Base-by-base conservation (phyloP, 1,284 basidiomycete genomes). In the Cryptococcus sp. region DNA sequence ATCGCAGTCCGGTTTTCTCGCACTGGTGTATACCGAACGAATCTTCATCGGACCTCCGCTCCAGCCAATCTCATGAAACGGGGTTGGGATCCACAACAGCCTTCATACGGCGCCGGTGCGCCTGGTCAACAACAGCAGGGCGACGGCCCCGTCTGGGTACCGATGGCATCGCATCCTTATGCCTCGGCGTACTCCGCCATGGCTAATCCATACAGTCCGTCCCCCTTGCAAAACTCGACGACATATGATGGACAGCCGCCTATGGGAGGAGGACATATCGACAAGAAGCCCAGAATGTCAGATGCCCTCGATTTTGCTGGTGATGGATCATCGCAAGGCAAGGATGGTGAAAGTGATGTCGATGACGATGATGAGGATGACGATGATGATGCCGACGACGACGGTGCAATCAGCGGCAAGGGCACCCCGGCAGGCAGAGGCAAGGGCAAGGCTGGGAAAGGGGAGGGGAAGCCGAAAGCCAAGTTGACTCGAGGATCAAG, bases 401-500 rank as follows among this genome's bases (percentile, higher is more conserved):
- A 59, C 47, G 45, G 62, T 25, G 48, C 62, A 41, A 35, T 55
- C 27, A 54, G 54, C 39, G 56, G 57, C 13, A 67, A 62, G 47
- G 56, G 57, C 11, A 64, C 57, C 10, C 54, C 58, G 11, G 52
- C 46, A 5, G 54, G 58, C 20, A 57, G 52, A 22, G 52, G 56
- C 19, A 61, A 65, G 57, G 63, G 59, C 10, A 55, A 59, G 13
- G 64, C 64, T 50, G 64, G 56, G 11, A 72, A 72, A 49, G 67
- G 64, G 4, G 75, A 71, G 49, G 72, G 72, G 47, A 76, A 77
- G 61, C 66, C 66, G 22, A 93, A 93, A 77, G 83, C 86, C 46
- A 94, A 94, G 79, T 84, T 91, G 5, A 93, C 92, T 1, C 82
- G 91, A 43, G 91, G 91, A 20, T 90, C 90, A 38, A 83, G 90